Evolutionary conservation across 306 rosid species (phyloP), one percentile per base, ranked within the genome.

Genomic region (Cotoneaster glaucophyllus): DNA sequence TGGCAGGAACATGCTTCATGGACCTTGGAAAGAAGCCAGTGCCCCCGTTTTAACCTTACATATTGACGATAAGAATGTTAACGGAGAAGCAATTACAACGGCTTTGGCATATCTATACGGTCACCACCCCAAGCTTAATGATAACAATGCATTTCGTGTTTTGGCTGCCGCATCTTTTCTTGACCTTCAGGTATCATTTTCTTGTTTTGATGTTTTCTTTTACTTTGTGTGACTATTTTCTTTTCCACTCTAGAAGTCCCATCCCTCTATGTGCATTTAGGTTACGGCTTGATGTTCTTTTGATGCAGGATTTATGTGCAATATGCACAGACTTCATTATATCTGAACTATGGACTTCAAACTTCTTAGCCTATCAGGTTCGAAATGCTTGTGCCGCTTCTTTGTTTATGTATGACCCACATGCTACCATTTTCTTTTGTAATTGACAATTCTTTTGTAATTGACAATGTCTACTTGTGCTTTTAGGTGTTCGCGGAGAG

Each of bases 21-120:
- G 99, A 71, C 99, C 97, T 57, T 95, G 99, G 99, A 92, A 92
- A 89, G 99, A 95, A 88, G 97, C 99, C 59, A 63, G 77, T 87
- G 95, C 97, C 80, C 93, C 96, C 31, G 53, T 83, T 74, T 85
- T 95, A 70, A 86, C 87, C 75, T 85, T 95, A 67, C 92, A 68
- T 63, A 90, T 90, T 15, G 99, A 95, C 75, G 99, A 95, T 82
- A 92, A 86, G 80, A 95, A 95, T 79, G 96, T 95, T 41, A 95
- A 90, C 68, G 85, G 88, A 1, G 96, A 95, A 62, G 99, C 99
- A 17, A 92, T 95, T 72, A 82, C 97, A 58, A 89, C 81, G 89
- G 92, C 99, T 14, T 86, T 95, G 88, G 96, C 97, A 8, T 95
- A 95, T 86, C 81, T 95, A 11, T 95, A 95, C 6, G 99, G 99